Base-by-base conservation (phyloP, 148 eudicot species). In the Agrostemma githago region DNA sequence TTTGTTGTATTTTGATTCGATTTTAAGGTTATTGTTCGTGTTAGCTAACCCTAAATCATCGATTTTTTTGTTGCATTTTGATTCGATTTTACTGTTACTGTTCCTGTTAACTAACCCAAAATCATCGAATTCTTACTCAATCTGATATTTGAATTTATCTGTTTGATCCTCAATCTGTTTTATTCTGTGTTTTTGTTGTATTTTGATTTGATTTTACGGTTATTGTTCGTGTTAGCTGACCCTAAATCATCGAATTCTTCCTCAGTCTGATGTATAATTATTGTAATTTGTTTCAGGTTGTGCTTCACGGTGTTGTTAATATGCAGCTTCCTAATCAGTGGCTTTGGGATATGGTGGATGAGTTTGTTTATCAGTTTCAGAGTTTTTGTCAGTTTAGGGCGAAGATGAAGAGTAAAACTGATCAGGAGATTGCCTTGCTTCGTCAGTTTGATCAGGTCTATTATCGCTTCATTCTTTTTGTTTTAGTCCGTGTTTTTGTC, bases 331-430 rank as follows among this genome's bases (percentile, higher is more conserved):
- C 97, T 3, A 95, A 95, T 74, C 99, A 95, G 84, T 95, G 99
- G 99, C 73, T 95, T 76, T 95, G 99, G 99, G 99, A 95, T 86
- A 92, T 95, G 97, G 97, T 92, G 38, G 99, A 95, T 86, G 99
- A 95, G 73, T 95, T 95, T 85, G 97, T 95, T 3, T 95, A 92
- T 60, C 97, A 95, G 80, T 95, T 95, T 71, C 99, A 92, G 89
- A 87, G 96, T 21, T 95, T 92, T 79, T 92, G 96, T 76, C 97
- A 95, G 81, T 95, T 86, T 73, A 81, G 99, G 34, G 97, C 97
- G 1, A 95, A 92, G 87, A 90, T 95, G 99, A 92, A 92, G 89
- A 84, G 41, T 78, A 95, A 92, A 81, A 86, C 89, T 53, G 97
- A 92, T 79, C 89, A 87, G 75, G 99, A 95, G 83, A 89, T 95